Base-by-base conservation (phyloP, 2,329 filamentous ascomycete species). In the Pestalotiopsis sp. region DNA sequence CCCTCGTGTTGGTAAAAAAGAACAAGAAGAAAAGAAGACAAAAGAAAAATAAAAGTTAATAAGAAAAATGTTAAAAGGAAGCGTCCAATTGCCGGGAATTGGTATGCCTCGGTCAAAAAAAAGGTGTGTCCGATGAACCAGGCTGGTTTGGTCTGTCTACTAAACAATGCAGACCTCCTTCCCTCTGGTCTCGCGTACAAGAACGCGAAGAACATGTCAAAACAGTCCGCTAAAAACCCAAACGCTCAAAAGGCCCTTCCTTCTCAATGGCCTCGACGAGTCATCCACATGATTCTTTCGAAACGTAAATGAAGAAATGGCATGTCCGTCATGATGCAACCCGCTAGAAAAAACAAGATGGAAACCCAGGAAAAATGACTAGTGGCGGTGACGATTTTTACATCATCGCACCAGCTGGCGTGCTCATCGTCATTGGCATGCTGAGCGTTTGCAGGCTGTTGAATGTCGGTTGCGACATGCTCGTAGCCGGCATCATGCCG, bases 361-460 rank as follows among this genome's bases (percentile, higher is more conserved):
- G 66, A 66, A 57, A 31, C 31, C 45, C 45, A 39, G 59, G 68
- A 68, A 69, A 23, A 58, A 70, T 58, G 64, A 69, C 56, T 71
- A 68, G 66, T 64, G 68, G 17, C 17, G 9, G 20, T 7, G 17
- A 17, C 66, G 20, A 68, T 57, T 59, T 64, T 74, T 75, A 80
- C 78, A 80, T 80, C 70, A 75, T 75, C 68, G 77, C 77, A 65
- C 83, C 80, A 68, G 82, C 77, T 61, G 87, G 85, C 66, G 87
- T 85, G 80, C 87, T 89, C 73, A 90, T 87, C 14, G 86, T 87
- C 87, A 90, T 90, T 20, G 88, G 87, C 87, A 90, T 89, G 80
- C 87, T 88, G 66, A 90, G 82, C 59, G 87, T 88, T 76, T 90
- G 87, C 68, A 90, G 82, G 75, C 83, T 87, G 81, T 88, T 89